phyloP scores from a whole-genome alignment of 1,284 basidiomycete species.

The Testicularia cyperi region DNA sequence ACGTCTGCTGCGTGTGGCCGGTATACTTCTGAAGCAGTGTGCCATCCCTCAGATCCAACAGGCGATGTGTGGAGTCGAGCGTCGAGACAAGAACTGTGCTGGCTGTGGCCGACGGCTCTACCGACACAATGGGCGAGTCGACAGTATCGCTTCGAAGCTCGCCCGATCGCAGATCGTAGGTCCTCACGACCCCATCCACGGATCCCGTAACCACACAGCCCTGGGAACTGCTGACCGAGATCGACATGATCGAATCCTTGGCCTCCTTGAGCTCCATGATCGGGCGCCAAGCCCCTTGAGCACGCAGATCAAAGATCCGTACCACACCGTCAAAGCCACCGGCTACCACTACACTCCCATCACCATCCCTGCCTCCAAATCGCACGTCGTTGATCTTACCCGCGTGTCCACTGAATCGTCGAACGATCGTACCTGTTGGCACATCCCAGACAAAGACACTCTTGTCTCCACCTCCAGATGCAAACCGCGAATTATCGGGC shows the following conservation, averaged over 20 bases:
- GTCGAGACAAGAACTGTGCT: conserved; percentile 78
- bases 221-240: conserved; percentile 66
- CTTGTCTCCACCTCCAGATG: conserved; percentile 88
- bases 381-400: conserved; percentile 86
- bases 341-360: conserved; percentile 31
- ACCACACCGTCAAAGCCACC: conserved; percentile 49
- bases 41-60: conserved; percentile 82
- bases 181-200: conserved; percentile 85
- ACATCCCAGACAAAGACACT: conserved; percentile 96
- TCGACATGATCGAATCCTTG: conserved; percentile 71
- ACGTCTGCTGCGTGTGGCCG: conserved; percentile 74
- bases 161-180: conserved; percentile 90
- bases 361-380: conserved; percentile 63
- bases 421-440: conserved; percentile 75
- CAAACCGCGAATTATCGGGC: conserved; percentile 89
- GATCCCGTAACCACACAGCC: conserved; percentile 71
- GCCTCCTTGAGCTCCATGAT: conserved; percentile 92
- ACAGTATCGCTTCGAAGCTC: conserved; percentile 83
- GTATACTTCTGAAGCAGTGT: conserved; percentile 80
- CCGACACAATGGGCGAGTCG: conserved; percentile 72
- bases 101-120: conserved; percentile 71
- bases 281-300: conserved; percentile 64
- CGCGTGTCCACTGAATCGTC: conserved; percentile 82
- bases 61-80: conserved; percentile 78
- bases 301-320: conserved; percentile 63